Evolutionary conservation across 1,139 yeast species (phyloP).

Genomic region (Zygosaccharomyces pseudobailii): DNA sequence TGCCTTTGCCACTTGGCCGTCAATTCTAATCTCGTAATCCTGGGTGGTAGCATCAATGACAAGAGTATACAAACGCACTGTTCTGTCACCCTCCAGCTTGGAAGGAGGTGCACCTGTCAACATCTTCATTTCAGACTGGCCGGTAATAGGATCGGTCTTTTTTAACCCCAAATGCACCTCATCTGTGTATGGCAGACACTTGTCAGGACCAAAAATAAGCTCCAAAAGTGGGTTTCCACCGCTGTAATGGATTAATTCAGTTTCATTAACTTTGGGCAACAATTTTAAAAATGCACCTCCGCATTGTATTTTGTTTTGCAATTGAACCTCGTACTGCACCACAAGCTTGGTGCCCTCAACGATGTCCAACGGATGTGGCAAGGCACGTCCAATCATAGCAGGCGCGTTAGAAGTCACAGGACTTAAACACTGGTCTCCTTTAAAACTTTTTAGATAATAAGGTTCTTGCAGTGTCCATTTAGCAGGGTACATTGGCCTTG

Average conservation of each 20-base stretch:
- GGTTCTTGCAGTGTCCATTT: slow-evolving; percentile 18
- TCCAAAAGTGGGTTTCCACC: slow-evolving; percentile 64
- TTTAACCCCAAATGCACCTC: slow-evolving; percentile 72
- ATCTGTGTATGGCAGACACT: slow-evolving; percentile 68
- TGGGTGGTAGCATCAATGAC: slow-evolving; percentile 54
- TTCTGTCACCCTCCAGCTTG: slow-evolving; percentile 46
- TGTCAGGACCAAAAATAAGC: slow-evolving; percentile 93
- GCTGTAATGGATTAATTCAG: slow-evolving; percentile 39
- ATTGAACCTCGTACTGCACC: slow-evolving; percentile 81
- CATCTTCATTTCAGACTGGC: slow-evolving; percentile 62
- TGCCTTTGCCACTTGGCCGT: slow-evolving; percentile 67
- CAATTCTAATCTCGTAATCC: slow-evolving; percentile 72
- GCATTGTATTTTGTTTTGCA: slow-evolving; percentile 71
- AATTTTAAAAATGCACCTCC: slow-evolving; percentile 88
- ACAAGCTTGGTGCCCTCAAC: slow-evolving; percentile 62
- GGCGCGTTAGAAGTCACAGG: slow-evolving; percentile 10
- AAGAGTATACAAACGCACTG: slow-evolving; percentile 69
- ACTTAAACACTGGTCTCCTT: slow-evolving; percentile 13
- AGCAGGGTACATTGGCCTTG: slow-evolving; percentile 13
- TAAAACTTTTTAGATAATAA: slow-evolving; percentile 12
- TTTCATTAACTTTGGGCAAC: slow-evolving; percentile 43
- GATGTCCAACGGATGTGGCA: slow-evolving; percentile 17
- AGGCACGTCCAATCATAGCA: slow-evolving; percentile 18
- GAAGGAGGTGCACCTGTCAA: slow-evolving; percentile 54
- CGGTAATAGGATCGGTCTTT: slow-evolving; percentile 52